Conservation (phyloP, 2,329 filamentous ascomycete species). For the Magnaporthiopsis incrustans region DNA sequence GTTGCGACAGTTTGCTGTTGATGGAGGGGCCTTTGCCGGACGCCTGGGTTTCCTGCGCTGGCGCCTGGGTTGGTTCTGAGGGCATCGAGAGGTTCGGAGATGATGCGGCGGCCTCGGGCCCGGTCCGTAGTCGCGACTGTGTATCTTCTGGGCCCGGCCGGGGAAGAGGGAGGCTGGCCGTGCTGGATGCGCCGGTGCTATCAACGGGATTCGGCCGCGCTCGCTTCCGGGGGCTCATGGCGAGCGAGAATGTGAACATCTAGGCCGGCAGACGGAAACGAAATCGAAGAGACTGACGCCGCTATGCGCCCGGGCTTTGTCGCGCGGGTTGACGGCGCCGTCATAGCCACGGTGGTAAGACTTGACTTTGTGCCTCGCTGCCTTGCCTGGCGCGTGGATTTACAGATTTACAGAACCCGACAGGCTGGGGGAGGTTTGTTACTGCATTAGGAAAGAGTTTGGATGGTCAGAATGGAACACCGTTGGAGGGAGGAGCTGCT, state of each 20-base stretch:
- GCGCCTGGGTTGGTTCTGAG: background rate
- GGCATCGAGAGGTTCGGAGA: background rate
- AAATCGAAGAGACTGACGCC: background rate
- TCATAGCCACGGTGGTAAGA: no score
- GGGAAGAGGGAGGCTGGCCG: slow-evolving; percentile 5
- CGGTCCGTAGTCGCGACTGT: background rate
- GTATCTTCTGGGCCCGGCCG: background rate
- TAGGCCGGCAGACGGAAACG: background rate
- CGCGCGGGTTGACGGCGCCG: no score
- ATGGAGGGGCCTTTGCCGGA: background rate
- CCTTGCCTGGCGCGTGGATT: background rate
- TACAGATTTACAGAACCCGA: background rate
- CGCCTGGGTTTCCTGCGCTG: background rate
- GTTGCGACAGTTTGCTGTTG: background rate
- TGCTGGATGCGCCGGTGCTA: slow-evolving; percentile 8
- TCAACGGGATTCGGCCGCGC: slow-evolving; percentile 26
- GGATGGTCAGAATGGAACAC: background rate
- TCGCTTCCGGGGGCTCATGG: slow-evolving; percentile 35
- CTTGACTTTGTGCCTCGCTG: background rate
- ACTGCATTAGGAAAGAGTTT: background rate
- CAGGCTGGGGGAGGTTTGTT: background rate
- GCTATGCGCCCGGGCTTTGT: background rate
- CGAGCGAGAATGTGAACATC: background rate
- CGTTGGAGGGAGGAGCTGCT: background rate
- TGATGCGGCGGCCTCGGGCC: slow-evolving; percentile 1